These are phyloP conservation scores for Aspergillus incahuasiensis DNA, from an alignment of 495 filamentous ascomycete species.

Conservation along the genomic window DNA sequence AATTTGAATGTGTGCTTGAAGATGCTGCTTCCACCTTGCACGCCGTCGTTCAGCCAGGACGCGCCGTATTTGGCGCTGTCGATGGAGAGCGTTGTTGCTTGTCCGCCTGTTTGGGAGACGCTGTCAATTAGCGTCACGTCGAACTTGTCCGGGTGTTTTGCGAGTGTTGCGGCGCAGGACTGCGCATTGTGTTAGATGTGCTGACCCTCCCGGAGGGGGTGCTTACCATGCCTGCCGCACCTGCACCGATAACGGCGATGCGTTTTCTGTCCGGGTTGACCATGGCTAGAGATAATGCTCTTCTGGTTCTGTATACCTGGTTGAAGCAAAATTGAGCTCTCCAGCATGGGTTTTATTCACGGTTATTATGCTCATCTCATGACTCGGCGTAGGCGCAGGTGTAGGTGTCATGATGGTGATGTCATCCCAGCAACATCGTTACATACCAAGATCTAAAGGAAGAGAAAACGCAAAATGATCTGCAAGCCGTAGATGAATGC, in stretches of 20 bases:
- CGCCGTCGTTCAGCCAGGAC: constrained; percentile 78
- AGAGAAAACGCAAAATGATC: background rate
- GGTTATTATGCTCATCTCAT: no score
- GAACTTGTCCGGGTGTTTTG: constrained; percentile 69
- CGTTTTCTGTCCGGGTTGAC: constrained; percentile 28
- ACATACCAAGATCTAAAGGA: background rate
- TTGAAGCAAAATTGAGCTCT: background rate
- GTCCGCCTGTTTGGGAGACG: constrained; percentile 66
- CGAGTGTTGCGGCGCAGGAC: constrained; percentile 72
- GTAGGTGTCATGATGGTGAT: background rate
- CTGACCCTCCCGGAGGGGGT: no score
- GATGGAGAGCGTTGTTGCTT: constrained; percentile 72
- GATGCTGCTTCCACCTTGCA: constrained; percentile 73
- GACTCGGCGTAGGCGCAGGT: background rate
- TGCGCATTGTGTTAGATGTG: no score
- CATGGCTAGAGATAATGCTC: background rate
- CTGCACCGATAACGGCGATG: constrained; percentile 59
- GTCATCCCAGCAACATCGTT: constrained; percentile 2
- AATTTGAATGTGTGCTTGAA: constrained; percentile 82
- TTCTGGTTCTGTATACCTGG: background rate
- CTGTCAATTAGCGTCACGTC: constrained; percentile 70
- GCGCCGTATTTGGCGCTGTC: constrained; percentile 64
- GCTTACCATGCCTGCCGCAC: constrained; percentile 64
- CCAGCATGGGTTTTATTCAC: no score
- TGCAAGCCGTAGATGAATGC: no score